Base-by-base conservation (phyloP, 768 basidiomycete species). In the Mycena albidolilacea region DNA sequence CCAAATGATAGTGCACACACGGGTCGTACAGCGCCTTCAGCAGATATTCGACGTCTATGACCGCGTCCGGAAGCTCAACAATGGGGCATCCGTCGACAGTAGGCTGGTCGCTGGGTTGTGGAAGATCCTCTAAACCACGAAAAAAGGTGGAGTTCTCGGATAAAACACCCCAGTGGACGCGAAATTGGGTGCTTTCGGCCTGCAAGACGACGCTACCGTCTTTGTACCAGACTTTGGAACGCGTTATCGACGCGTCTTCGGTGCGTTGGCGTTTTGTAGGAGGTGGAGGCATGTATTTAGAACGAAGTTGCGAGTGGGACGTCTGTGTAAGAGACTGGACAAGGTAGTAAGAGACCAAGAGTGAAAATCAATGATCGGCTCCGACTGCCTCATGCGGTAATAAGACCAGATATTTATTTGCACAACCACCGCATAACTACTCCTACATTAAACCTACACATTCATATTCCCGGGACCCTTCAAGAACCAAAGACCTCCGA, bases 121-220 rank as follows among this genome's bases (percentile, higher is more conserved):
- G 78, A 5, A 79, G 35, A 0, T 74, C 59, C 21, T 78, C 74
- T 79, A 82, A 79, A 50, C 73, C 75, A 23, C 59, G 60, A 58
- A 80, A 81, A 15, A 81, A 67, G 3, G 79, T 64, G 1, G 81
- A 81, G 35, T 77, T 74, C 15, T 74, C 61, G 11, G 78, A 59
- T 2, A 81, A 63, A 1, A 80, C 73, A 19, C 65, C 55, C 57
- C 76, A 77, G 52, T 70, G 76, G 23, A 72, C 66, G 50, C 71
- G 30, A 30, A 30, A 30, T 30, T 30, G 30, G 30, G 59, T 72
- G 19, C 23, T 21, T 11, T 57, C 21, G 10, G 73, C 65, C 17
- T 74, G 63, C 7, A 70, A 11, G 4, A 74, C 50, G 17, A 74
- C 38, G 23, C 64, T 74, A 5, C 73, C 73, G 38, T 74, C 73